A percentile compares a stretch with the other conserved stretches of the same genome.
Evolutionary conservation across 192 early-diverging fungal genomes (phyloP).

Genomic region (Rhizophagus clarus): DNA sequence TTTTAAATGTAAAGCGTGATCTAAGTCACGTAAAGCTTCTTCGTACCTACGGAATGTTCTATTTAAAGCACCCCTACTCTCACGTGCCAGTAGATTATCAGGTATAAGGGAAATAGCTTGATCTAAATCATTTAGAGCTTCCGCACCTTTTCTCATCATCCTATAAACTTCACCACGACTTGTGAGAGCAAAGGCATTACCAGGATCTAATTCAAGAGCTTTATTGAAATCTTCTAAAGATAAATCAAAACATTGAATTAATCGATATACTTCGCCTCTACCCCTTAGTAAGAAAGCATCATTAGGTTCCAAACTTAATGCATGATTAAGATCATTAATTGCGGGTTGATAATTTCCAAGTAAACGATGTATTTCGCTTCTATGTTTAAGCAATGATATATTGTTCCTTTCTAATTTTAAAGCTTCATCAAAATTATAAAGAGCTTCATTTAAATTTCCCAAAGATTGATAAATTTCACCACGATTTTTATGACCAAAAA

Average conservation of each 20-base stretch:
- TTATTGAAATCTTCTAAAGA: slow-evolving; percentile 18
- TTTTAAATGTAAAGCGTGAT: slow-evolving; percentile 10
- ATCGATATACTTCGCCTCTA: slow-evolving; percentile 7
- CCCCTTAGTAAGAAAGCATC: not conserved
- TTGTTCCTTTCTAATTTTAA: slow-evolving; percentile 2
- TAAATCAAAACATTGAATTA: not conserved
- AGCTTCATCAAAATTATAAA: not conserved
- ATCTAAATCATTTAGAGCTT: not conserved
- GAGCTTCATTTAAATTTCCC: slow-evolving; percentile 3
- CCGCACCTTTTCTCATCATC: not conserved
- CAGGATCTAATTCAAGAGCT: not conserved
- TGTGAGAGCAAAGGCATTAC: slow-evolving; percentile 7
- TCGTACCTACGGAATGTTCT: slow-evolving; percentile 1
- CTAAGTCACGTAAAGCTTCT: slow-evolving; percentile 8
- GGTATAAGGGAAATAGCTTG: not conserved
- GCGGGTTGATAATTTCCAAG: not conserved
- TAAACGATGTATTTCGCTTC: slow-evolving; percentile 3
- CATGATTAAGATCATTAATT: not conserved
- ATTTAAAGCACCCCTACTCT: slow-evolving; percentile 9
- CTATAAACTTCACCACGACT: slow-evolving; percentile 23
- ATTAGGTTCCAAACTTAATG: not conserved
- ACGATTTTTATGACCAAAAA: not conserved
- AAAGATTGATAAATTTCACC: not conserved
- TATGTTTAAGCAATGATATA: not conserved
- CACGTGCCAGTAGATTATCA: not conserved